These are phyloP conservation scores for Arthrobotrys pseudoclavata DNA, from an alignment of 2,329 filamentous ascomycete genomes.

Conservation along the genomic window DNA sequence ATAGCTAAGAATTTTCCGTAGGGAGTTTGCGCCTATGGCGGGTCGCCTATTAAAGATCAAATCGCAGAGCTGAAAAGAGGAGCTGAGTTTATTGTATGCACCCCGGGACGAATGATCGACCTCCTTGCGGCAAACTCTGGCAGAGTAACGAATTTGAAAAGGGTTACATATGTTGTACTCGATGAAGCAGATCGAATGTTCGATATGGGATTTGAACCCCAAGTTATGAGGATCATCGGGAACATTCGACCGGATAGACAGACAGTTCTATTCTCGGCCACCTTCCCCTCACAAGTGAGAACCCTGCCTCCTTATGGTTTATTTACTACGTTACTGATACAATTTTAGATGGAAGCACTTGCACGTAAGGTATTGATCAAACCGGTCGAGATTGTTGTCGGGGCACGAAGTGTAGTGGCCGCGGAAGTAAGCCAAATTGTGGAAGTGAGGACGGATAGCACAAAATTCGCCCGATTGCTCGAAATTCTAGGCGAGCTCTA, in stretches of 20 bases:
- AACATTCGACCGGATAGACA: constrained; percentile 99
- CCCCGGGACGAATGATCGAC: constrained; percentile 94
- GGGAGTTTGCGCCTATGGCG: constrained; percentile 95
- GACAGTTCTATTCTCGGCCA: constrained; percentile 99
- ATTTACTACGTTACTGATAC: neutral
- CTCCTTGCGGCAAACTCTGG: constrained; percentile 88
- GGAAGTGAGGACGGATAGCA: constrained; percentile 88
- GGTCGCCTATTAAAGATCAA: constrained; percentile 95
- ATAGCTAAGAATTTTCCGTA: constrained; percentile 74
- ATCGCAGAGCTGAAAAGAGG: constrained; percentile 96
- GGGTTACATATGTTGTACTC: constrained; percentile 97
- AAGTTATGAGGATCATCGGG: constrained; percentile 97
- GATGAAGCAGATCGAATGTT: constrained; percentile 99
- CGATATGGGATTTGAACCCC: constrained; percentile 99
- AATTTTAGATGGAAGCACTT: constrained; percentile 63
- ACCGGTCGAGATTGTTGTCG: constrained; percentile 83
- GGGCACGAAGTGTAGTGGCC: constrained; percentile 79
- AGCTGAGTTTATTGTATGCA: constrained; percentile 94
- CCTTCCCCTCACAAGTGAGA: constrained; percentile 98
- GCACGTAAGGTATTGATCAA: constrained; percentile 72
- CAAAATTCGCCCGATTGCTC: constrained; percentile 84
- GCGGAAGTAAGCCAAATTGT: constrained; percentile 97
- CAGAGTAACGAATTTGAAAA: constrained; percentile 91
- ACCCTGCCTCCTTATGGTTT: constrained; percentile 78
- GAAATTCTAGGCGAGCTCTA: constrained; percentile 76